Base-by-base conservation (phyloP, 495 filamentous ascomycete species). In the Hyaloscypha variabilis region DNA sequence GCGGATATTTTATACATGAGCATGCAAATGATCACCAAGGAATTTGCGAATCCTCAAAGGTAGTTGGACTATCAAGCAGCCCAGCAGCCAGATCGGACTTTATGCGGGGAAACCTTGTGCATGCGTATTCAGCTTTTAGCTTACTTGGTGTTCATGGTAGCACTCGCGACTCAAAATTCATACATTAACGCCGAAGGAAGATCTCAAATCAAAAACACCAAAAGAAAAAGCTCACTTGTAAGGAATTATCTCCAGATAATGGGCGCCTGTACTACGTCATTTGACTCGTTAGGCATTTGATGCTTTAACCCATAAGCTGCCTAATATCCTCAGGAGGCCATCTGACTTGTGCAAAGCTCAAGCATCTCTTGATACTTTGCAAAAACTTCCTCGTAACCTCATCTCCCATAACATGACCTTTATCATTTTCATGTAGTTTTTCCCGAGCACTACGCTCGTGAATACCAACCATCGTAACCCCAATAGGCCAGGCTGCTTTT, bases 391-490 rank as follows among this genome's bases (percentile, higher is more conserved):
- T 82, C 56, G 95, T 99, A 30, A 88, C 85, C 79, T 99, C 95
- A 74, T 98, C 94, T 65, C 92, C 93, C 87, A 99, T 92, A 72
- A 99, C 97, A 77, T 99, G 96, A 6, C 94, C 95, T 66, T 92
- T 85, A 73, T 93, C 89, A 68, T 91, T 93, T 75, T 94, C 86
- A 73, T 98, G 94, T 54, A 99, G 81, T 78, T 98, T 98, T 78
- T 99, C 95, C 42, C 95, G 85, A 6, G 95, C 94, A 53, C 88
- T 92, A 66, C 95, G 88, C 79, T 98, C 95, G 85, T 99, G 95
- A 72, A 99, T 99, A 82, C 95, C 95, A 67, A 99, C 95, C 95
- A 98, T 97, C 71, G 95, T 99, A 30, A 99, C 95, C 78, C 95
- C 95, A 74, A 99, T 99, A 29, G 95, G 95, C 95, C 95, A 99